Evolutionary conservation across 2,329 filamentous ascomycete species (phyloP).

Genomic region (Alternaria gaisen): DNA sequence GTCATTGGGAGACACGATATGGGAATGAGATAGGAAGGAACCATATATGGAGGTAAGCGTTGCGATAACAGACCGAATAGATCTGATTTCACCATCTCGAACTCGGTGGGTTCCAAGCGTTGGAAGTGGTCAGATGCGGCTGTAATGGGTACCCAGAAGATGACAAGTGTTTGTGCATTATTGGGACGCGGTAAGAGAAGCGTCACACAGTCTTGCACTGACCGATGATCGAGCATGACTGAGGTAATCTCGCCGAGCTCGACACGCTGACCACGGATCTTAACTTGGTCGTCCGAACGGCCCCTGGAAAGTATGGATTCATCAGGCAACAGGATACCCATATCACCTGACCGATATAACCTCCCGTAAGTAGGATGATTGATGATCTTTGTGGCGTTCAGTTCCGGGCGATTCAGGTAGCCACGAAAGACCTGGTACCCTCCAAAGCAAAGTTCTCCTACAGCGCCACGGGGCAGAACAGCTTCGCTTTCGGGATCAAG

Average conservation of each 20-base stretch:
- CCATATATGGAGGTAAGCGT: constrained; percentile 76
- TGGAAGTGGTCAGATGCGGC: constrained; percentile 40
- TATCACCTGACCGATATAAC: constrained; percentile 83
- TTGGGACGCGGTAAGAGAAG: constrained; percentile 62
- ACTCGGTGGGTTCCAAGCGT: constrained; percentile 50
- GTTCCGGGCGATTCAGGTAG: constrained; percentile 71
- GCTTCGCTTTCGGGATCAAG: constrained; percentile 51
- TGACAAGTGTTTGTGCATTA: constrained; percentile 65
- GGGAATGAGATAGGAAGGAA: constrained; percentile 77
- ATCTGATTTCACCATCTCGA: constrained; percentile 35
- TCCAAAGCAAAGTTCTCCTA: constrained; percentile 87
- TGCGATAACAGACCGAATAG: constrained; percentile 66
- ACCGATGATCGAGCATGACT: constrained; percentile 61
- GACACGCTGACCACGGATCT: constrained; percentile 80
- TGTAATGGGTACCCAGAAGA: constrained; percentile 70
- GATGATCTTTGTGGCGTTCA: constrained; percentile 74
- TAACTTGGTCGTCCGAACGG: constrained; percentile 80
- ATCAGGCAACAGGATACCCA: constrained; percentile 80
- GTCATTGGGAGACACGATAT: constrained; percentile 76
- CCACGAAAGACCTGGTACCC: constrained; percentile 80
- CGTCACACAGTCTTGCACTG: constrained; percentile 70
- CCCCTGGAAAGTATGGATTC: constrained; percentile 78
- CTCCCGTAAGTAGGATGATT: constrained; percentile 73
- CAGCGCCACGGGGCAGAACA: constrained; percentile 72
- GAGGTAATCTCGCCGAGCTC: constrained; percentile 80